Conservation (phyloP, 805 yeast species). For the Starmerella etchellsii region DNA sequence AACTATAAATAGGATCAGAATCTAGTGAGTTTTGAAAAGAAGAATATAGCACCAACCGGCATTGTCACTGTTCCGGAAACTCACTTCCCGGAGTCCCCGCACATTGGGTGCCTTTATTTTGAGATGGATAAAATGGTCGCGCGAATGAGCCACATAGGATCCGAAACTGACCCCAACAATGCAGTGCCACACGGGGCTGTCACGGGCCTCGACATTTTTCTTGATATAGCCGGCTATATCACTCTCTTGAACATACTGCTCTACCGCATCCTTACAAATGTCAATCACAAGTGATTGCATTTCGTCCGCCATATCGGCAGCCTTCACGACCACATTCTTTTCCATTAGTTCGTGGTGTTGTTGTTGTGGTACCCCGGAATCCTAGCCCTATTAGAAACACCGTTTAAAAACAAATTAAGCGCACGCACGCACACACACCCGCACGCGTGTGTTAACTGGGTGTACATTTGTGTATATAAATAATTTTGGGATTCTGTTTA, state of each 20-base stretch:
- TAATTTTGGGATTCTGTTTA: too few relatives aligned
- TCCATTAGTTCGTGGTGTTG: too few relatives aligned
- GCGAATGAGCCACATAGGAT: slow-evolving; percentile 48
- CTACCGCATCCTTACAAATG: slow-evolving; percentile 33
- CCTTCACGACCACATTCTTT: slow-evolving; percentile 13
- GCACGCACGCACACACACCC: too few relatives aligned
- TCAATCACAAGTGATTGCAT: slow-evolving; percentile 14
- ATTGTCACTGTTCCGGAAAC: slow-evolving; percentile 25
- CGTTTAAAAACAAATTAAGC: too few relatives aligned
- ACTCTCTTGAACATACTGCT: slow-evolving; percentile 35
- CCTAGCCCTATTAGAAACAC: too few relatives aligned
- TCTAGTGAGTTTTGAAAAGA: too few relatives aligned
- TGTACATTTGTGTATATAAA: too few relatives aligned
- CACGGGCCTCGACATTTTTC: slow-evolving; percentile 42
- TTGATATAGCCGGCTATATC: slow-evolving; percentile 48
- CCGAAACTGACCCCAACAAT: slow-evolving; percentile 52
- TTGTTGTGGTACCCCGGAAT: too few relatives aligned
- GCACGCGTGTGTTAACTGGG: too few relatives aligned
- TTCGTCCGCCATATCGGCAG: slow-evolving; percentile 21
- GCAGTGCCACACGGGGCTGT: slow-evolving; percentile 52
- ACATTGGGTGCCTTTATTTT: slow-evolving; percentile 28
- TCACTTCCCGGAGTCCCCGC: slow-evolving; percentile 29
- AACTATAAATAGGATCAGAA: too few relatives aligned
- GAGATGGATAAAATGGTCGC: slow-evolving; percentile 41
- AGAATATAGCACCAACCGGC: slow-evolving; percentile 27